Evolutionary conservation across 1,284 basidiomycete genomes (phyloP), one percentile per base, ranked within the genome.

Genomic region (Salmacisia buchloeana): DNA sequence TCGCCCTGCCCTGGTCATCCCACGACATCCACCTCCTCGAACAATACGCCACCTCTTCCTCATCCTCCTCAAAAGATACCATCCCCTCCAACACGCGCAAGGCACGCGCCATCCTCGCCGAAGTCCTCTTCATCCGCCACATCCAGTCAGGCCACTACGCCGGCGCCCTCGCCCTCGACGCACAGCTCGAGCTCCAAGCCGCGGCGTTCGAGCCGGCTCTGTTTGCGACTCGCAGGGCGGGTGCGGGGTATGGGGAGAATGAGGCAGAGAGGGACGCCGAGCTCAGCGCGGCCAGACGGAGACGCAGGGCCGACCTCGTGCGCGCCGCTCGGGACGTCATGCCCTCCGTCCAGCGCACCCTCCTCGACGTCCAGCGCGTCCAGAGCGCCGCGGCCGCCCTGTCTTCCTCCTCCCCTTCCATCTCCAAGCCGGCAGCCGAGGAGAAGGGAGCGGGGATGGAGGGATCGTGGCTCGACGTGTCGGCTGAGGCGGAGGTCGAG

Each of bases 81-180:
- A 21, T n/a, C 13, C 12, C 38, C 21, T 9, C 23, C 31, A 39
- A 12, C 10, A n/a, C 52, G 7, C 39, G 43, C 58, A 43, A 46
- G 23, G 33, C 34, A 12, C 21, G 43, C 25, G 49, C 49, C 29
- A 33, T 54, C 29, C 10, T 54, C 27, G 49, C 49, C 15, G 49
- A 54, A 33, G 29, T 33, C 9, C 27, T 54, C 27, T 54, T 54
- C 49, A 31, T 54, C 49, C 49, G 49, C 49, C 34, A 54, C 6
- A 54, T 54, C 29, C 49, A 54, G 12, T 33, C 27, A 27, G 49
- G 49, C 15, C 49, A 29, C 10, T 54, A 54, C 29, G 27, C 49
- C 10, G 49, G 34, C 27, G 49, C 49, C 27, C 49, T 54, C 5
- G 49, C 49, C 27, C 49, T 54, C 49, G 49, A 54, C 21, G 49